Percentiles rank a stretch among this genome's conserved stretches.
These are phyloP conservation scores for Hymenotorrendiella dingleyae DNA, from an alignment of 2,329 filamentous ascomycete genomes.

Conservation along the genomic window DNA sequence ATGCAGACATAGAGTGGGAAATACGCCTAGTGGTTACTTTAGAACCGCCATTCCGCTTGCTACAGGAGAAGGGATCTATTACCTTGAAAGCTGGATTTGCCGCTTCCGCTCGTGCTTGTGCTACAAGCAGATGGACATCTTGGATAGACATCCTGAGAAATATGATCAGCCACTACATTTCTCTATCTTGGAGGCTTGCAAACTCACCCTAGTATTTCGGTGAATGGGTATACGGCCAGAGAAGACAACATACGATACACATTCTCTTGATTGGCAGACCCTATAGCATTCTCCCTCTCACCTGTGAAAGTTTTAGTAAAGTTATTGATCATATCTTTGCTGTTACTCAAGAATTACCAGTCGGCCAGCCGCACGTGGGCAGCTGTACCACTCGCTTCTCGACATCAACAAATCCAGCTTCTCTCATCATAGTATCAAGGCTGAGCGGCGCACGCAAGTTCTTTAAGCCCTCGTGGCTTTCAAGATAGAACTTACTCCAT, in stretches of 20 bases:
- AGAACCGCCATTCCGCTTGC: not conserved
- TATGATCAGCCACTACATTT: slow-evolving; percentile 10
- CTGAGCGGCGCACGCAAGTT: slow-evolving; percentile 59
- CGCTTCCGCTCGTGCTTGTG: slow-evolving; percentile 49
- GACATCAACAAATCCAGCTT: slow-evolving; percentile 60
- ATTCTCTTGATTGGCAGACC: slow-evolving; percentile 47
- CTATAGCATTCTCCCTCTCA: slow-evolving; percentile 46
- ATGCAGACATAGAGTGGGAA: slow-evolving; percentile 61
- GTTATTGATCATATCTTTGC: no score
- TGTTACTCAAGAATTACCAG: no score
- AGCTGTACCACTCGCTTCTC: slow-evolving; percentile 60
- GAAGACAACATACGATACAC: slow-evolving; percentile 49
- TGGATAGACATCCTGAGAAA: slow-evolving; percentile 46
- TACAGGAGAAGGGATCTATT: slow-evolving; percentile 2
- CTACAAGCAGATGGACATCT: slow-evolving; percentile 52
- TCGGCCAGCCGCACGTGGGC: slow-evolving; percentile 65
- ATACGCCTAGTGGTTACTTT: slow-evolving; percentile 40
- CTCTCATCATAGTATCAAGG: slow-evolving; percentile 35
- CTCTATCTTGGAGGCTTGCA: not conserved
- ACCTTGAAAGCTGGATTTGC: slow-evolving; percentile 52
- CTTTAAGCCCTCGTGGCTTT: slow-evolving; percentile 56
- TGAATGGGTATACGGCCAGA: slow-evolving; percentile 51
- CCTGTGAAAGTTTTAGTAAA: slow-evolving; percentile 33
- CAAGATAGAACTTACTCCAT: slow-evolving; percentile 62
- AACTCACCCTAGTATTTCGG: slow-evolving; percentile 23